These are phyloP conservation scores for Exophiala mesophila DNA, from an alignment of 2,329 filamentous ascomycete species.

Conservation along the genomic window DNA sequence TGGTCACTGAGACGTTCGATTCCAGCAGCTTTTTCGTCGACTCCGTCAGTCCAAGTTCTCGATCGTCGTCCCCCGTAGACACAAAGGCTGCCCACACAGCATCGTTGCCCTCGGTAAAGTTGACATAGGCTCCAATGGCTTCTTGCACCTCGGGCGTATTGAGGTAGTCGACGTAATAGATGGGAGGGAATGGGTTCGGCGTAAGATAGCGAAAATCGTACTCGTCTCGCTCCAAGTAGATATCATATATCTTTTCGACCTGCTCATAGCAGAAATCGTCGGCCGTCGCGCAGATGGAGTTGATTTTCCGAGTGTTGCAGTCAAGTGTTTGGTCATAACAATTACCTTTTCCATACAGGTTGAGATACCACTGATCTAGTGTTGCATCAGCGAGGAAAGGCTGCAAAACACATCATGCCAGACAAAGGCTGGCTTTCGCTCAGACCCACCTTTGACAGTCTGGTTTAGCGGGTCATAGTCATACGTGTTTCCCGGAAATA, in stretches of 20 bases:
- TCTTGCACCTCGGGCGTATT: constrained; percentile 43
- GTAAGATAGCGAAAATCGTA: constrained; percentile 44
- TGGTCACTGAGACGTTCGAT: constrained; percentile 35
- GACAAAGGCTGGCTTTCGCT: background rate
- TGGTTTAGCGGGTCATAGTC: constrained; percentile 30
- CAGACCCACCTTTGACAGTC: constrained; percentile 32
- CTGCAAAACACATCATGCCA: too few relatives aligned
- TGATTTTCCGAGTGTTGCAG: constrained; percentile 49
- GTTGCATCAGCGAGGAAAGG: constrained; percentile 10
- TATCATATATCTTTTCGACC: constrained; percentile 51
- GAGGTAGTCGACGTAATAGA: constrained; percentile 48
- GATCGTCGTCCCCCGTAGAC: constrained; percentile 42
- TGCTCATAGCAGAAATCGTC: constrained; percentile 53
- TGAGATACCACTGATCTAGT: constrained; percentile 51
- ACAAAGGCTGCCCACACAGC: constrained; percentile 41
- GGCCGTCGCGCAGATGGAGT: constrained; percentile 47
- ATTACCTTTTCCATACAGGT: constrained; percentile 56
- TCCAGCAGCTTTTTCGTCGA: constrained; percentile 41
- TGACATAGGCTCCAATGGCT: constrained; percentile 48
- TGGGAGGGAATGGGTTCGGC: constrained; percentile 35
- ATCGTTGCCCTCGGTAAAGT: constrained; percentile 42
- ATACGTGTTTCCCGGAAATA: constrained; percentile 35
- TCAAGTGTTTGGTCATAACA: constrained; percentile 54
- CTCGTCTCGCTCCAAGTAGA: constrained; percentile 48
- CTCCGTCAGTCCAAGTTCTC: constrained; percentile 39